Percentiles rank a stretch among this genome's conserved stretches.
Evolutionary conservation across 805 yeast species (phyloP).

Genomic region (Pichia scutulata): DNA sequence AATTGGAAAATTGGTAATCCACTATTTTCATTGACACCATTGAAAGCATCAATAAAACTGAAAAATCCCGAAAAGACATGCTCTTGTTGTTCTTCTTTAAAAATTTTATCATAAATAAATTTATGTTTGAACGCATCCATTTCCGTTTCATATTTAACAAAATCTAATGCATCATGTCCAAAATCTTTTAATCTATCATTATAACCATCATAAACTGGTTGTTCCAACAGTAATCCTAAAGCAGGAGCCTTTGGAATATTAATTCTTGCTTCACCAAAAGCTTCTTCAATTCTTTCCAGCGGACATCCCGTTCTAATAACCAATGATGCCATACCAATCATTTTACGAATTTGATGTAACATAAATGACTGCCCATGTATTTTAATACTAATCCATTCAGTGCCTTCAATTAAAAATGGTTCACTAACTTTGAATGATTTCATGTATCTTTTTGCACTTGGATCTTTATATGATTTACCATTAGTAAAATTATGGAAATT

Average conservation of each 20-base stretch:
- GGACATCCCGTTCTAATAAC: slow-evolving; percentile 86
- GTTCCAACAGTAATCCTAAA: slow-evolving; percentile 79
- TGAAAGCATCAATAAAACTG: slow-evolving; percentile 79
- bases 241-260: slow-evolving; percentile 98
- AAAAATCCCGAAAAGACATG: slow-evolving; percentile 87
- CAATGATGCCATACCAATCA: slow-evolving; percentile 92
- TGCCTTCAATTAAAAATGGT: slow-evolving; percentile 85
- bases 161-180: slow-evolving; percentile 72
- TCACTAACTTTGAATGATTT: slow-evolving; percentile 70
- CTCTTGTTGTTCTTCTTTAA: slow-evolving; percentile 81
- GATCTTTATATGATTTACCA: slow-evolving; percentile 65
- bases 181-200: slow-evolving; percentile 62
- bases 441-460: slow-evolving; percentile 80
- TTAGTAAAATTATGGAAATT: slow-evolving; percentile 53
- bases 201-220: slow-evolving; percentile 85
- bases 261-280: slow-evolving; percentile 66
- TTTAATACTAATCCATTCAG: slow-evolving; percentile 94
- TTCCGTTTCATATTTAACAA: slow-evolving; percentile 53
- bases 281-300: slow-evolving; percentile 60
- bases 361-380: slow-evolving; percentile 97
- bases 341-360: slow-evolving; percentile 96
- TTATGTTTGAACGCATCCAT: slow-evolving; percentile 84
- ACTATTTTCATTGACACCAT: slow-evolving; percentile 37
- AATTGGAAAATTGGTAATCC: slow-evolving; percentile 60
- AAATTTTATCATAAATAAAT: slow-evolving; percentile 86